Conservation (phyloP, 2,329 filamentous ascomycete genomes). For the Trematosphaeria pertusa region DNA sequence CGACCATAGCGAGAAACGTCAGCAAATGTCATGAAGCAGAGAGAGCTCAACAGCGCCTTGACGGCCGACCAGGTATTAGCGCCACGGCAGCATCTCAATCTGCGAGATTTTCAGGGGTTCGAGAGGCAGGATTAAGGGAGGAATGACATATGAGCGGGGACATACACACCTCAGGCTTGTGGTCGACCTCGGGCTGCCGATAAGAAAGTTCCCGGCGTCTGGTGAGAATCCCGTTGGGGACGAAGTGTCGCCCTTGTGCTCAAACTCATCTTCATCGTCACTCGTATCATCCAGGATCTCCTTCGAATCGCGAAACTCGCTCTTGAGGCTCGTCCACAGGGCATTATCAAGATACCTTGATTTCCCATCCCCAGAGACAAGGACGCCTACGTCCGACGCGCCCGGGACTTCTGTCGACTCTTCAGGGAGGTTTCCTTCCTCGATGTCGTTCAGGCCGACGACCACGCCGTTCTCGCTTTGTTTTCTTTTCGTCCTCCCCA, state of each 20-base stretch:
- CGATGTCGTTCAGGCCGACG: constrained; percentile 10
- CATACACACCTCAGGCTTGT: too few relatives aligned
- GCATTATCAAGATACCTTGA: constrained; percentile 42
- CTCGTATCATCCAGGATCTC: constrained; percentile 39
- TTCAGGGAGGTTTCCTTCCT: not conserved
- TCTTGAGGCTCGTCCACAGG: constrained; percentile 39
- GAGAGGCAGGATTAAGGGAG: too few relatives aligned
- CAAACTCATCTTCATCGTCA: constrained; percentile 29
- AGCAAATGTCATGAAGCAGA: too few relatives aligned
- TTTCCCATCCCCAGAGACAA: constrained; percentile 35
- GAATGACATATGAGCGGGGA: too few relatives aligned
- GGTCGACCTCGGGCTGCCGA: constrained; percentile 21
- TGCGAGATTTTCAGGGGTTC: too few relatives aligned
- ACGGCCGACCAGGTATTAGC: too few relatives aligned
- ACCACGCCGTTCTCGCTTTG: not conserved
- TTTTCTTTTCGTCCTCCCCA: not conserved
- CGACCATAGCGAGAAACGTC: too few relatives aligned
- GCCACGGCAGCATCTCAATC: too few relatives aligned
- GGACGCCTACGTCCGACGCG: constrained; percentile 25
- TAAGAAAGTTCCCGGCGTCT: constrained; percentile 26
- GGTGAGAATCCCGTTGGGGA: constrained; percentile 9
- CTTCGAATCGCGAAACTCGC: constrained; percentile 37
- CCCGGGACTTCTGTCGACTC: not conserved
- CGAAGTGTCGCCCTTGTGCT: not conserved
- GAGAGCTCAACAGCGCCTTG: too few relatives aligned